Evolutionary conservation across 495 filamentous ascomycete species (phyloP), one percentile per base, ranked within the genome.

Genomic region (Lichenothelia convexa): DNA sequence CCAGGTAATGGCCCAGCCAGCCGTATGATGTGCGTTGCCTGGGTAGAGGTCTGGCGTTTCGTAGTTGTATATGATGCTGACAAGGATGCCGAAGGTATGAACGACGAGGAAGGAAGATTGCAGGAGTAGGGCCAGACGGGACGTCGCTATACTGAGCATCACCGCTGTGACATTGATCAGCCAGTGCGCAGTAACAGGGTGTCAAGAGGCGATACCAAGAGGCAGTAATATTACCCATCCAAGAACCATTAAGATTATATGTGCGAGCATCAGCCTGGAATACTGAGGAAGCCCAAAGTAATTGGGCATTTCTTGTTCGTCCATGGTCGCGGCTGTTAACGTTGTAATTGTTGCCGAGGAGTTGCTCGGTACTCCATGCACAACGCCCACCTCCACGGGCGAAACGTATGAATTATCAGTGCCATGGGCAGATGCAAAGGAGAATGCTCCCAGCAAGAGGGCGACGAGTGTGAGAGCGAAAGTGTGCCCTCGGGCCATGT

Each of bases 161-260:
- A 87, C 73, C 45, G 71, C 85, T 91, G 40, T 3, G 21, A 11
- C 17, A 38, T 35, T 34, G 23, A 6, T 8, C 27, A 22, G 26
- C 9, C n/a, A 33, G n/a, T 15, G 31, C n/a, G 32, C 21, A 4
- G 19, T 21, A 21, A 36, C 19, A 35, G 31, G 38, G 6, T 34
- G 9, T 35, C 18, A 31, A 18, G 9, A 34, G 26, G 22, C 30
- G 6, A 55, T 63, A 91, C 85, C 74, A 47, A 77, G 57, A 21
- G 89, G 87, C 34, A 97, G 65, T 35, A 93, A 48, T 33, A 93
- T 71, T 32, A 84, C 66, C 89, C 89, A 97, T 11, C 65, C 72
- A 13, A 81, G 22, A 12, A 75, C 60, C 80, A 93, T 91, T 27
- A 92, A 59, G 3, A 55, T 61, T 30, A 93, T 83, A 51, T 97